Base-by-base conservation (phyloP, 2,329 filamentous ascomycete species). In the Trichoderma lentiforme region DNA sequence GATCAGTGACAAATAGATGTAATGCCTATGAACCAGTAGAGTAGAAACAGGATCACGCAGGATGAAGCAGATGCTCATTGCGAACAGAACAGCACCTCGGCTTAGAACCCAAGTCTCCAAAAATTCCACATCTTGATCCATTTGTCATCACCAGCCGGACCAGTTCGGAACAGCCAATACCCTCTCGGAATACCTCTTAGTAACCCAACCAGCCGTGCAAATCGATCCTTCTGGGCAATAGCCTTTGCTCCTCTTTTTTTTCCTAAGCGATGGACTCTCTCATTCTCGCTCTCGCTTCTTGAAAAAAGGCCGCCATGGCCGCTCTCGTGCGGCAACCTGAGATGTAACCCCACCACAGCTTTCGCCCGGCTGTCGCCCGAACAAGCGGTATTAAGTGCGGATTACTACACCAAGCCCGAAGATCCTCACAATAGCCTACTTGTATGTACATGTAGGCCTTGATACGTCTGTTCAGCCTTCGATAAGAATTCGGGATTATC, bases 131-230 rank as follows among this genome's bases (percentile, higher is more conserved):
- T 24, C 18, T 11, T 24, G 18, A 6, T 28, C 14, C 47, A 39
- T 57, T 56, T 67, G 51, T 67, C 32, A 56, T 67, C 64, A 39
- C 26, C 47, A 28, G 12, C 39, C 64, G 64, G 64, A 67, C 53
- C 47, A 36, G 47, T 15, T 57, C 64, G 64, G 64, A 67, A 12
- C 21, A 56, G 6, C 21, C 11, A 53, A 51, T 51, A 14, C 11
- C 7, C 61, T 12, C 56, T 58, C 28, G 28, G 30, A 26, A 21
- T 8, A 28, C 4, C 18, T 18, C 47, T 15, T 43, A 43, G n/a
- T 32, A 30, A 24, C 30, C 21, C 39, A 32, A 57, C 15, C 64
- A 39, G 32, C 47, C 9, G 15, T 53, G 6, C 47, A 36, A 14
- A 56, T 56, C 63, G 9, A 56, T 56, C 63, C 30, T 11, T 57